Base-by-base conservation (phyloP, 768 basidiomycete genomes). In the Mycena alexandri region DNA sequence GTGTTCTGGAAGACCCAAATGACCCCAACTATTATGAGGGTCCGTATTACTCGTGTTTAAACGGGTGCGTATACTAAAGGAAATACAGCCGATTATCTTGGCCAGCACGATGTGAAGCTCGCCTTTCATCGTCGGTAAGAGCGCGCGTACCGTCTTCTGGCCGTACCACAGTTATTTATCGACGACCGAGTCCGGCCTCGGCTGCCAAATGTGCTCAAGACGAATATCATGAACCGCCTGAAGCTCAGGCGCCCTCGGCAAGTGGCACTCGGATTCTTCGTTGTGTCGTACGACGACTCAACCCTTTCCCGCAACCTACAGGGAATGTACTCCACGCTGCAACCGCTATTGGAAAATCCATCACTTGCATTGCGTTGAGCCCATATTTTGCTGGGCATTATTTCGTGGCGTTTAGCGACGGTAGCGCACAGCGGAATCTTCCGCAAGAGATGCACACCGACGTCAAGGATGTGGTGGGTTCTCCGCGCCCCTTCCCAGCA, bases 121-220 rank as follows among this genome's bases (percentile, higher is more conserved):
- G 5, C 14, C 24, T 5, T 69, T 69, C 41, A 69, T 61, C 25
- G 46, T 19, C n/a, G 14, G 52, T 17, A 58, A 21, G 19, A 54
- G 57, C 43, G 33, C 48, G 8, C 19, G 44, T 34, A 64, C 68
- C 0, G 53, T 60, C 19, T 46, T 33, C 67, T n/a, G 62, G 8
- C 62, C 62, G 21, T 46, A 61, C 55, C 46, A 22, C 24, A 65
- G 63, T 57, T 69, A 65, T 29, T 69, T 60, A n/a, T 61, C 68
- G 24, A 65, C 46, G 16, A 54, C 59, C 17, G 43, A 33, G 1
- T 34, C 58, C 1, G 63, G 68, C 21, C 44, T 55, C 29, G 33
- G 44, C 13, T 69, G 62, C 58, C 68, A 65, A 25, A 61, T 0
- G 53, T 14, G 12, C 59, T 64, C 14, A 58, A 69, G 38, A 56